Evolutionary conservation across 176 grass and related monocot species (phyloP).

Genomic region (Aegilops speltoides): DNA sequence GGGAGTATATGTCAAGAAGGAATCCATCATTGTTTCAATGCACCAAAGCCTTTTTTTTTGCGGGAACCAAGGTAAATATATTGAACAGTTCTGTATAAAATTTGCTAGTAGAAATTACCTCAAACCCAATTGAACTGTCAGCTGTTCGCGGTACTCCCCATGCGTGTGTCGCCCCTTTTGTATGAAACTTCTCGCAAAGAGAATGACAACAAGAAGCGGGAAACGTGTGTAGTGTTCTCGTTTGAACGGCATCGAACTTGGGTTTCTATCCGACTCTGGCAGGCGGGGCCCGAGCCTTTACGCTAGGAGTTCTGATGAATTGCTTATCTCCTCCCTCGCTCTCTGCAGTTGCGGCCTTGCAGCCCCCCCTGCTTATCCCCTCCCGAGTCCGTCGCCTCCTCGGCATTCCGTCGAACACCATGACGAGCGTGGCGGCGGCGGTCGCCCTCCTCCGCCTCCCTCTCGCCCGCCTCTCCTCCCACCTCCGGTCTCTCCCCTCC

Average conservation of each 20-base stretch:
- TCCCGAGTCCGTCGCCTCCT: not conserved
- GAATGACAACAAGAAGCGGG: no score
- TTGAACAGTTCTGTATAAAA: no score
- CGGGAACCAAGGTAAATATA: no score
- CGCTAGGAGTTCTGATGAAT: not conserved
- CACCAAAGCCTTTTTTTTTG: not conserved
- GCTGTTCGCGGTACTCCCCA: no score
- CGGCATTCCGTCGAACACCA: slow-evolving; percentile 49
- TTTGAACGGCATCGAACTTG: not conserved
- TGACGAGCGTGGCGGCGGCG: slow-evolving; percentile 38
- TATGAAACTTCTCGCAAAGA: no score
- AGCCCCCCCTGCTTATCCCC: slow-evolving; percentile 27
- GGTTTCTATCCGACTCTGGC: not conserved
- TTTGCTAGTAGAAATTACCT: no score
- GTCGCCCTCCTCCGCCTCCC: slow-evolving; percentile 49
- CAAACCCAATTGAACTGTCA: no score
- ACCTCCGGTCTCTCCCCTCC: slow-evolving; percentile 11
- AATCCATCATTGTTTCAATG: not conserved
- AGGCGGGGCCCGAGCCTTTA: not conserved
- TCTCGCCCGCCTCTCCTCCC: slow-evolving; percentile 36
- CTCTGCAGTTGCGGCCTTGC: not conserved
- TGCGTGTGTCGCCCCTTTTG: no score
- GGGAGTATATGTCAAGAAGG: not conserved
- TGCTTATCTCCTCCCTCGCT: not conserved
- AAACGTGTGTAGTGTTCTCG: not conserved